phyloP scores from a whole-genome alignment of 139 green algal species.

The Auxenochlorella pyrenoidosa region DNA sequence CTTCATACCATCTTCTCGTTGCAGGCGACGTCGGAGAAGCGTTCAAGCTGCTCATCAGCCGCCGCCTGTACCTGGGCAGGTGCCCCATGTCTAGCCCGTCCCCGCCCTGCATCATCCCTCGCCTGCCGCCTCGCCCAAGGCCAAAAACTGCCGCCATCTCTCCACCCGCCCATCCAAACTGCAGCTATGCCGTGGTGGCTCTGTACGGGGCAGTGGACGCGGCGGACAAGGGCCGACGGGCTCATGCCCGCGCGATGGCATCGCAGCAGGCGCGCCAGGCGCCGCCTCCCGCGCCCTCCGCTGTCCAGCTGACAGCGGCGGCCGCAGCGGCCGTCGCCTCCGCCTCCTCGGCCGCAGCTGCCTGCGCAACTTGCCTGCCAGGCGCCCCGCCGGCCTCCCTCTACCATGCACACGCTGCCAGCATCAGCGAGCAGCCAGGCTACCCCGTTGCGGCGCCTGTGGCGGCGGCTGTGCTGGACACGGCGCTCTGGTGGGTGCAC shows the following conservation, averaged over 20 bases:
- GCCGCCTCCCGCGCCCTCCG: background rate
- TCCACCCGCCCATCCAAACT: background rate
- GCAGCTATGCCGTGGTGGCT: constrained; percentile 37
- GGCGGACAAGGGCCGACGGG: background rate
- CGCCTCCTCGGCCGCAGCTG: background rate
- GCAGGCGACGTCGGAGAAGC: constrained; percentile 39
- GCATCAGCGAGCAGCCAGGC: background rate
- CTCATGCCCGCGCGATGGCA: background rate
- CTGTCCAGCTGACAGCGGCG: background rate
- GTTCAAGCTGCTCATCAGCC: constrained; percentile 18
- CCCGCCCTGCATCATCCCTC: background rate
- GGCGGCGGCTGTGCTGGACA: constrained; percentile 17
- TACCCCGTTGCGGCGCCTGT: background rate
- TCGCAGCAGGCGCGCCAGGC: background rate
- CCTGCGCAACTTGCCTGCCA: background rate
- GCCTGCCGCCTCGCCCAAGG: background rate
- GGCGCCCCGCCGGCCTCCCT: background rate
- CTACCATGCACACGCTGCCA: background rate
- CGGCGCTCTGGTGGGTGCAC: constrained; percentile 12
- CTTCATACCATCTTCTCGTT: background rate
- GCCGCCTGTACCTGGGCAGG: constrained; percentile 28
- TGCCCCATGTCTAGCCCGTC: background rate
- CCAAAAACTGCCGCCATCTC: background rate
- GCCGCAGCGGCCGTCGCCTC: background rate
- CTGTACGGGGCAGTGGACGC: constrained; percentile 32